Base-by-base conservation (phyloP, 148 eudicot species). In the Nyssa sinensis region DNA sequence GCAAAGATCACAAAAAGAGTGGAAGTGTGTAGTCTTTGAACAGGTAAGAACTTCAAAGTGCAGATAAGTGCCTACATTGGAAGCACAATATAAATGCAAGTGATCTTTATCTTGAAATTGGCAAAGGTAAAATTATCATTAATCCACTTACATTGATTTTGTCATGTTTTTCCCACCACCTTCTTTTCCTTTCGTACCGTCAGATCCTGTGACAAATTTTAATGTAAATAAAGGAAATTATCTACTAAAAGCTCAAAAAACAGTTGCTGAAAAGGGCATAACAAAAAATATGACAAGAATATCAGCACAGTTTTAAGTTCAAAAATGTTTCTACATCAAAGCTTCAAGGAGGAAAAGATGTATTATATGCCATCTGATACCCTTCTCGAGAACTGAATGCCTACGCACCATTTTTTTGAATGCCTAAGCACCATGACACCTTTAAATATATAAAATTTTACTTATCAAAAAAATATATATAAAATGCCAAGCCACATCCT, bases 141-240 rank as follows among this genome's bases (percentile, higher is more conserved):
- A 69, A n/a, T n/a, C n/a, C n/a, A n/a, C 92, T 86, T 87, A 91
- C 96, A 29, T 70, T 11, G 70, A 51, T 41, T 67, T 81, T 32
- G 49, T 60, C 37, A 37, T 79, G 67, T 64, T 63, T 62, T 67
- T 75, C 49, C 76, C 78, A 62, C 62, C 74, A 65, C 44, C 62
- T 23, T 73, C 71, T 33, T 32, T 77, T 62, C 70, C 71, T 58
- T 77, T 68, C 19, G 71, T 77, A 73, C 62, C 73, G 70, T 49
- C 44, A 73, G 77, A 53, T 77, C 77, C 93, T 91, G 89, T 37
- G 25, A 78, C 75, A 81, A 75, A 57, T 61, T 39, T 37, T 62
- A 25, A 71, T 21, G 27, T 49, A 67, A n/a, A 32, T 28, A n/a
- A 55, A 37, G 47, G 7, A 32, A 14, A 66, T 64, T 44, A 64